phyloP scores from a whole-genome alignment of 2,329 filamentous ascomycete species.

The Rhynchosporium agropyri region DNA sequence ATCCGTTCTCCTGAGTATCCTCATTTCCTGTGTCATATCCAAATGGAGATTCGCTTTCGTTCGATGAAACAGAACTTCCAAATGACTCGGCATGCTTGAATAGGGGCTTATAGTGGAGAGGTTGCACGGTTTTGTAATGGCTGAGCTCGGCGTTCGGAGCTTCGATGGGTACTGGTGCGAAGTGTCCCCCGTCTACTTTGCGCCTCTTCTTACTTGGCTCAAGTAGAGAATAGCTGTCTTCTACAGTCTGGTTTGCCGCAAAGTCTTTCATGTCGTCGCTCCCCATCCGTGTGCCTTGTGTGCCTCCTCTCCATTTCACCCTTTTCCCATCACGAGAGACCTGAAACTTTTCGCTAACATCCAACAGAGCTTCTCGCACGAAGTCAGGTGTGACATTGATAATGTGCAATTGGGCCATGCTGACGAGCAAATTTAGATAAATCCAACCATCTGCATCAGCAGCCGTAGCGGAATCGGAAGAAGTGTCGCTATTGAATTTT shows the following conservation, averaged over 20 bases:
- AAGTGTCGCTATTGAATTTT: conserved; percentile 51
- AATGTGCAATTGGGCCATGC: conserved; percentile 82
- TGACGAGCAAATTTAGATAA: conserved; percentile 78
- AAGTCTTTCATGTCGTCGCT: conserved; percentile 62
- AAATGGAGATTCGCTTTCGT: conserved; percentile 49
- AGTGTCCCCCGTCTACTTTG: conserved; percentile 32
- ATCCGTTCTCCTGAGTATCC: not conserved
- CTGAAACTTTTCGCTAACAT: conserved; percentile 75
- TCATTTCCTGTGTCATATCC: conserved; percentile 9
- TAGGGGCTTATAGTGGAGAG: conserved; percentile 66
- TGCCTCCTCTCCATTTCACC: conserved; percentile 76
- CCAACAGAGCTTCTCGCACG: conserved; percentile 69
- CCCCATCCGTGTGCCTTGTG: conserved; percentile 64
- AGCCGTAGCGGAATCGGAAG: conserved; percentile 57
- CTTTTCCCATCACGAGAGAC: conserved; percentile 77
- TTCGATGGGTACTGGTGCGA: conserved; percentile 19
- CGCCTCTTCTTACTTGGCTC: conserved; percentile 34
- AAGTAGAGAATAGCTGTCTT: conserved; percentile 33
- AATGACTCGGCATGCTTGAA: conserved; percentile 56
- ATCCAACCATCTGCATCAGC: conserved; percentile 76
- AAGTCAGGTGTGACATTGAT: conserved; percentile 81
- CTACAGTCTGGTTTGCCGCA: conserved; percentile 48
- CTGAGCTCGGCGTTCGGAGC: not conserved
- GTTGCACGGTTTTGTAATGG: conserved; percentile 45
- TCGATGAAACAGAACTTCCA: conserved; percentile 48